Conservation (phyloP, 805 yeast species). For the Cyberlindnera xishuangbannaensis region DNA sequence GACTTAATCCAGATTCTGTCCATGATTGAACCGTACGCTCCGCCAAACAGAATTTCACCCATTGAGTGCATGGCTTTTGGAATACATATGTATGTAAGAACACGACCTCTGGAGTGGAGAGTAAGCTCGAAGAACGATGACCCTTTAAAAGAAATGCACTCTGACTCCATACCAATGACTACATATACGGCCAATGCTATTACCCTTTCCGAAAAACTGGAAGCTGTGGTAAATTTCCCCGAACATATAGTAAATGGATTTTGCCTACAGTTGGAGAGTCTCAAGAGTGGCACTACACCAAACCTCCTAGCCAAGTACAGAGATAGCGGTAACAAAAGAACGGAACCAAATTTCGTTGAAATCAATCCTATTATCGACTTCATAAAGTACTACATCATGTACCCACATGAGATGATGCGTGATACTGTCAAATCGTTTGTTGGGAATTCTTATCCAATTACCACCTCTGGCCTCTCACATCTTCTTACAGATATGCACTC, state of each 20-base stretch:
- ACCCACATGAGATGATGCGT: too few species aligned
- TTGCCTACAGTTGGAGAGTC: neutral
- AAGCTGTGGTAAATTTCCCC: constrained; percentile 4
- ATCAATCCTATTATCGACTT: constrained; percentile 6
- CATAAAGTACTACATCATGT: constrained; percentile 6
- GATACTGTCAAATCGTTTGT: too few species aligned
- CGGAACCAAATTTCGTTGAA: constrained; percentile 3
- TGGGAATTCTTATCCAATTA: too few species aligned
- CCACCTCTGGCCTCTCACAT: too few species aligned
- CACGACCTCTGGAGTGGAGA: constrained; percentile 10
- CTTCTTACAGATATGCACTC: too few species aligned
- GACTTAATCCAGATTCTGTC: constrained; percentile 1
- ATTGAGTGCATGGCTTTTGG: constrained; percentile 11
- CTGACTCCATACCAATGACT: constrained; percentile 9
- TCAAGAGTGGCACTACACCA: neutral
- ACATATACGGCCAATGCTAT: constrained; percentile 9
- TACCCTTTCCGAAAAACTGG: constrained; percentile 3
- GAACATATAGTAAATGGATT: neutral
- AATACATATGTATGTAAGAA: constrained; percentile 8
- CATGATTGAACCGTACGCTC: constrained; percentile 2
- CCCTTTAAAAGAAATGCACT: constrained; percentile 1
- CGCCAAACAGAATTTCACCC: neutral
- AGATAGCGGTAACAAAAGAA: neutral
- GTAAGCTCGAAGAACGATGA: neutral
- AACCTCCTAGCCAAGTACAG: constrained; percentile 5